Evolutionary conservation across 371 early-diverging fungal genomes (phyloP), one percentile per base, ranked within the genome.

Genomic region (Saksenaea oblongispora): DNA sequence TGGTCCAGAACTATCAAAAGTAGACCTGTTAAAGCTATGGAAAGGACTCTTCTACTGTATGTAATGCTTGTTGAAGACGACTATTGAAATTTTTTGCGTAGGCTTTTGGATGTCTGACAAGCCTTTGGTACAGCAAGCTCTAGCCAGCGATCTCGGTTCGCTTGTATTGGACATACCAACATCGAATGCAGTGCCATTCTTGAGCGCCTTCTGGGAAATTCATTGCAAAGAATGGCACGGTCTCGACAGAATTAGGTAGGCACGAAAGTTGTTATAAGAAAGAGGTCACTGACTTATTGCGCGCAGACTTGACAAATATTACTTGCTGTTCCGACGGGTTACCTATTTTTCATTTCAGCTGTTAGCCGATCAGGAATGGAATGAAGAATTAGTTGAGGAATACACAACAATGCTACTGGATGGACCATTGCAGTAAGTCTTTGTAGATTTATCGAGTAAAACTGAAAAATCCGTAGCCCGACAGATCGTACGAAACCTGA

Each of bases 71-170:
- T n/a, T n/a, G n/a, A n/a, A n/a, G n/a, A n/a, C n/a, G n/a, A n/a
- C 24, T 27, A 11, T 15, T 27, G 34, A 27, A 51, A 31, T 17
- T 58, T 24, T 3, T 27, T 27, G 1, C 27, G 7, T 72, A 94
- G 95, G 92, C 65, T 92, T 91, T 69, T 97, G 97, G 97, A 91
- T 96, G 89, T 94, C 95, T 1, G 97, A 97, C 70, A 97, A 95
- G 78, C 93, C 93, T 14, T 72, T 91, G 56, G 86, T 96, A 34
- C 97, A 97, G 72, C 94, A 95, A 74, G 87, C 90, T 59, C 79
- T 97, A 41, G 90, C 95, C 27, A 87, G 88, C 59, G 86, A 87
- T 39, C 84, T 97, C 13, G 93, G 93, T 0, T 71, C 78, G 2
- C 72, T 95, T 35, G 69, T 88, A 31, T 65, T 89, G 54, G 76